phyloP scores from a whole-genome alignment of 176 grass and related monocot species.

The Cenchrus americanus region DNA sequence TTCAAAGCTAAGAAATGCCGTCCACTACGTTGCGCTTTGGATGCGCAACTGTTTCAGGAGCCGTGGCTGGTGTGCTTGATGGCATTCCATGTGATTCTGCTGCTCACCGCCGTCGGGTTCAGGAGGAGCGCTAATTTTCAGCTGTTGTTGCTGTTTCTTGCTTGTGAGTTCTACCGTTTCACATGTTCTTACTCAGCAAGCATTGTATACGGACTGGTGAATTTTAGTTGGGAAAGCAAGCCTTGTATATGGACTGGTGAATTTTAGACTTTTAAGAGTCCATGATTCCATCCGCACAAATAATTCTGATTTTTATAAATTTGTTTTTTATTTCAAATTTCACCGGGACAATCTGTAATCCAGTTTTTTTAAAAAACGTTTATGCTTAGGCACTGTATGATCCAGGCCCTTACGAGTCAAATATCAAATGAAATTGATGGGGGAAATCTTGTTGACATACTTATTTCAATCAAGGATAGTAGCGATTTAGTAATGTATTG shows the following conservation, averaged over 20 bases:
- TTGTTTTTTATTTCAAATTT: background rate
- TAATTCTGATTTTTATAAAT: background rate
- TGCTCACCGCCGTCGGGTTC: slow-evolving; percentile 50
- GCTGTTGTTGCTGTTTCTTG: slow-evolving; percentile 59
- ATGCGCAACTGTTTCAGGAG: slow-evolving; percentile 46
- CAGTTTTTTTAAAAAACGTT: slow-evolving; percentile 19
- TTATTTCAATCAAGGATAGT: background rate
- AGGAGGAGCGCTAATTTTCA: slow-evolving; percentile 68
- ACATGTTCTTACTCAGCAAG: background rate
- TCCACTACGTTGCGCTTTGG: background rate
- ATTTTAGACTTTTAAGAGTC: background rate
- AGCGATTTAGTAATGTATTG: background rate
- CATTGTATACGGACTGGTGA: background rate
- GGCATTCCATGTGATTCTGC: slow-evolving; percentile 55
- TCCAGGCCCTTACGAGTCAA: background rate
- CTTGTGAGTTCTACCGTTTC: slow-evolving; percentile 52
- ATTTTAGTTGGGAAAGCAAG: background rate
- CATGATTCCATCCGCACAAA: background rate
- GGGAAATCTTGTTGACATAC: background rate
- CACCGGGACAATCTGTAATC: background rate
- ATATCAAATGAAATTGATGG: background rate
- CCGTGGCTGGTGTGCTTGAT: slow-evolving; percentile 75
- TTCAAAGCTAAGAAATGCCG: background rate
- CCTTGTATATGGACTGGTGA: background rate
- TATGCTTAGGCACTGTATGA: background rate